Conservation (phyloP, 495 filamentous ascomycete genomes). For the Aspergillus biplanus region DNA sequence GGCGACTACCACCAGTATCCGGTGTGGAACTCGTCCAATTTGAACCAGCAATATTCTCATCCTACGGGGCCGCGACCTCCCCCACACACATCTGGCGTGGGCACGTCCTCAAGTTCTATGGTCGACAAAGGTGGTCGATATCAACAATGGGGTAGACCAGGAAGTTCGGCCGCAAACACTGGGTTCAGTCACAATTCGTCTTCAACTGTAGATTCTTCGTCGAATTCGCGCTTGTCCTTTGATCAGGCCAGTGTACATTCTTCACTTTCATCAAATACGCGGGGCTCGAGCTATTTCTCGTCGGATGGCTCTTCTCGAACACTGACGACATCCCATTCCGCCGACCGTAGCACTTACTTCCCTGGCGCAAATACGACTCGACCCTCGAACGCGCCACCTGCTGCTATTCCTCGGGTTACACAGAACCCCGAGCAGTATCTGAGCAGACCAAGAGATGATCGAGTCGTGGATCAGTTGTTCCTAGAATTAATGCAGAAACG, state of each 20-base stretch:
- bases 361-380: constrained; percentile 35
- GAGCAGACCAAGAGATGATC: constrained; percentile 76
- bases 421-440: constrained; percentile 57
- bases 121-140: constrained; percentile 69
- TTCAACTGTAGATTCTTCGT: constrained; percentile 66
- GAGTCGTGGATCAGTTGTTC: constrained; percentile 89
- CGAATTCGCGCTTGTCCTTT: constrained; percentile 70
- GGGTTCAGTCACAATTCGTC: constrained; percentile 68
- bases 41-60: constrained; percentile 56
- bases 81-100: constrained; percentile 63
- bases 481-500: constrained; percentile 94
- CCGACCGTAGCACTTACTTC: constrained; percentile 40
- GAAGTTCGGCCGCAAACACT: constrained; percentile 57
- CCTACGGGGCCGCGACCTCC: constrained; percentile 71
- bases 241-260: constrained; percentile 71
- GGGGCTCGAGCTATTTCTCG: constrained; percentile 66
- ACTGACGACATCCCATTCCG: constrained; percentile 49
- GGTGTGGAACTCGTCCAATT: constrained; percentile 59
- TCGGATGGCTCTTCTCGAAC: constrained; percentile 66
- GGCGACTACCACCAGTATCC: constrained; percentile 90
- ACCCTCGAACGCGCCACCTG: constrained; percentile 45
- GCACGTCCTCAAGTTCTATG: constrained; percentile 65
- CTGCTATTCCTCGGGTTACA: constrained; percentile 40
- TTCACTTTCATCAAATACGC: constrained; percentile 59
- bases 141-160: constrained; percentile 71